phyloP scores from a whole-genome alignment of 2,329 filamentous ascomycete species.

The Aspergillus brasiliensis region DNA sequence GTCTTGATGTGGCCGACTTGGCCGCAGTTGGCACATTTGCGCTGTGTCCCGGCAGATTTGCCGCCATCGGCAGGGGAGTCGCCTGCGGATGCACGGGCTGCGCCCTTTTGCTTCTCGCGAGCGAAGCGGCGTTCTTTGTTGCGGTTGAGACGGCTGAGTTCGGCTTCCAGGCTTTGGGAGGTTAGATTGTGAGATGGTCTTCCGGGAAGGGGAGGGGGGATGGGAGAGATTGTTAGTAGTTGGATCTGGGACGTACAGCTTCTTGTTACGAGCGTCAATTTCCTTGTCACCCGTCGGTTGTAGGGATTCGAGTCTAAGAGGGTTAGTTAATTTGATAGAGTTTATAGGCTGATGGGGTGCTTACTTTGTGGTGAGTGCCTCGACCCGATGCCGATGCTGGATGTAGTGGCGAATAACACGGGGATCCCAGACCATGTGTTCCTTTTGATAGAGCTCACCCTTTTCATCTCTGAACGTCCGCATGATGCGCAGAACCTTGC shows the following conservation, averaged over 20 bases:
- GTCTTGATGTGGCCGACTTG: slow-evolving; percentile 98
- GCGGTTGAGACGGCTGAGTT: slow-evolving; percentile 80
- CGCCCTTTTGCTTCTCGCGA: slow-evolving; percentile 84
- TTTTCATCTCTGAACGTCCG: slow-evolving; percentile 66
- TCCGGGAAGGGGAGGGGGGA: background rate
- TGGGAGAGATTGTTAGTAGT: background rate
- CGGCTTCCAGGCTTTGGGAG: slow-evolving; percentile 62
- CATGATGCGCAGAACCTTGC: slow-evolving; percentile 72
- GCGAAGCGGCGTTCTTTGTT: slow-evolving; percentile 89
- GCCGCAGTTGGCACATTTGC: slow-evolving; percentile 97
- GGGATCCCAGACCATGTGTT: slow-evolving; percentile 71
- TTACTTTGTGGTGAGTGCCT: slow-evolving; percentile 73
- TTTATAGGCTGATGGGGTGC: slow-evolving; percentile 34
- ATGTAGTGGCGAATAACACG: slow-evolving; percentile 88
- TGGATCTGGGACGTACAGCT: slow-evolving; percentile 49
- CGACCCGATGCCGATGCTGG: slow-evolving; percentile 71
- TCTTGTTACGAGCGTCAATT: slow-evolving; percentile 62
- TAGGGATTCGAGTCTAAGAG: slow-evolving; percentile 58
- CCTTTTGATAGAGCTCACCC: slow-evolving; percentile 63
- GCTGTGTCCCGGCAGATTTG: slow-evolving; percentile 67
- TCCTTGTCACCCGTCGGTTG: slow-evolving; percentile 68
- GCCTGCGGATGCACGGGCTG: slow-evolving; percentile 49
- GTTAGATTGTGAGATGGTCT: slow-evolving; percentile 10
- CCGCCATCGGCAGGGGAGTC: slow-evolving; percentile 52
- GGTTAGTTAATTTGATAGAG: slow-evolving; percentile 10